phyloP scores from a whole-genome alignment of 2,329 filamentous ascomycete species.

The Phialophora verrucosa region DNA sequence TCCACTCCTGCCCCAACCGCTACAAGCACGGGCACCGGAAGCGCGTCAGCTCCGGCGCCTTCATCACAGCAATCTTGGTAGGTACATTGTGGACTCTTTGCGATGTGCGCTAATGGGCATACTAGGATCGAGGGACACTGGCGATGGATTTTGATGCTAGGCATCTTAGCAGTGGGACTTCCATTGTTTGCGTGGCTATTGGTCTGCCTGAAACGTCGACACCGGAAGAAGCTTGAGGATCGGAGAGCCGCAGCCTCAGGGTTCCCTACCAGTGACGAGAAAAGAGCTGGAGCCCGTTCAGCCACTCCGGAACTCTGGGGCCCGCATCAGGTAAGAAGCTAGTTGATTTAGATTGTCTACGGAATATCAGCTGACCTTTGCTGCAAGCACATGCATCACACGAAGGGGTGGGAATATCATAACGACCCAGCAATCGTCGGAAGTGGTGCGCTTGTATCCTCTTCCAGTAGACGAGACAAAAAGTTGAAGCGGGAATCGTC shows the following conservation, averaged over 20 bases:
- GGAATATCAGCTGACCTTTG: slow-evolving; percentile 9
- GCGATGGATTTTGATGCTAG: slow-evolving; percentile 82
- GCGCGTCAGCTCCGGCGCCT: slow-evolving; percentile 14
- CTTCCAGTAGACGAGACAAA: slow-evolving; percentile 18
- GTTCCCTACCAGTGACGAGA: slow-evolving; percentile 40
- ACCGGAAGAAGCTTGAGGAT: slow-evolving; percentile 70
- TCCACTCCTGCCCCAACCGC: slow-evolving; percentile 39
- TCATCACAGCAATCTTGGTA: slow-evolving; percentile 34
- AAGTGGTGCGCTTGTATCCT: slow-evolving; percentile 17
- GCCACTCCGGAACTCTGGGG: slow-evolving; percentile 44
- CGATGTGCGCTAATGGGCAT: slow-evolving; percentile 37
- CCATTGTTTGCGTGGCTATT: slow-evolving; percentile 69
- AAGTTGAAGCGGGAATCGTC: slow-evolving; percentile 24
- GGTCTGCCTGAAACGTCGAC: slow-evolving; percentile 73
- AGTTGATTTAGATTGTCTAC: background rate
- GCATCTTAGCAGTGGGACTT: slow-evolving; percentile 74
- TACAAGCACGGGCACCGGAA: slow-evolving; percentile 34
- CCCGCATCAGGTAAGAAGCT: slow-evolving; percentile 42
- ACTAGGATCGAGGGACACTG: slow-evolving; percentile 71
- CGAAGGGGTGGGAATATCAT: slow-evolving; percentile 36
- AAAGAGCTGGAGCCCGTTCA: slow-evolving; percentile 41
- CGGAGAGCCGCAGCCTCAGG: slow-evolving; percentile 45
- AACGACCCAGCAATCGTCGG: slow-evolving; percentile 17
- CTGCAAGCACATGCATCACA: slow-evolving; percentile 37
- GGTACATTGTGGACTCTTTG: background rate